A percentile compares a stretch with the other conserved stretches of the same genome.
Conservation (phyloP, 2,329 filamentous ascomycete genomes). For the Malbranchea cinnamomea region DNA sequence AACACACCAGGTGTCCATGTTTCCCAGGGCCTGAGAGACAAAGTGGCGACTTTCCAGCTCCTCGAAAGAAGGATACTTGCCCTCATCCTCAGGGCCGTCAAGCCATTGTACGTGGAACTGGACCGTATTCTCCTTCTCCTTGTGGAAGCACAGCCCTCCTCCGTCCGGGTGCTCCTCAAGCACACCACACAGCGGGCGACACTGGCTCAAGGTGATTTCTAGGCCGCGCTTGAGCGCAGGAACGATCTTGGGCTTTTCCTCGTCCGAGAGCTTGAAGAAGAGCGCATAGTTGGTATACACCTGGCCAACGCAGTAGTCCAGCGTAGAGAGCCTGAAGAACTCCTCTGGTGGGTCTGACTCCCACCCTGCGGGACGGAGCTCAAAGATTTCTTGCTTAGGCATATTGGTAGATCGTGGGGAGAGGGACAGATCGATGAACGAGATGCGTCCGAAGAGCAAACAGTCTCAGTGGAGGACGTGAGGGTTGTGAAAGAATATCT, state of each 20-base stretch:
- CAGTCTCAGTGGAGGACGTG: too few species aligned
- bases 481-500: too few species aligned
- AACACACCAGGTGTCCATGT: slow-evolving; percentile 22
- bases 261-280: slow-evolving; percentile 25
- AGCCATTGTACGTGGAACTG: slow-evolving; percentile 25
- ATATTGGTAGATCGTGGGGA: slow-evolving; percentile 10
- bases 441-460: too few species aligned
- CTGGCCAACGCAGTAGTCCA: slow-evolving; percentile 18
- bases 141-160: slow-evolving; percentile 25
- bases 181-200: slow-evolving; percentile 23
- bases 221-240: slow-evolving; percentile 21
- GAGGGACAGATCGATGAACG: too few species aligned
- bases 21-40: slow-evolving; percentile 17
- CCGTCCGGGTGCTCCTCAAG: slow-evolving; percentile 26
- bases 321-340: slow-evolving; percentile 22
- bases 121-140: slow-evolving; percentile 21
- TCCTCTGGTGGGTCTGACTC: slow-evolving; percentile 25
- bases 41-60: slow-evolving; percentile 26
- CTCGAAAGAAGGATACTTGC: slow-evolving; percentile 23
- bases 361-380: slow-evolving; percentile 23
- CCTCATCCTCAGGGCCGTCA: slow-evolving; percentile 20
- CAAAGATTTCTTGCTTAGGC: slow-evolving; percentile 15
- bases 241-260: slow-evolving; percentile 14
- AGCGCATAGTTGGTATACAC: slow-evolving; percentile 27
- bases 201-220: slow-evolving; percentile 24